Base-by-base conservation (phyloP, 352 stramenopile genomes). In the Pythium myriotylum region DNA sequence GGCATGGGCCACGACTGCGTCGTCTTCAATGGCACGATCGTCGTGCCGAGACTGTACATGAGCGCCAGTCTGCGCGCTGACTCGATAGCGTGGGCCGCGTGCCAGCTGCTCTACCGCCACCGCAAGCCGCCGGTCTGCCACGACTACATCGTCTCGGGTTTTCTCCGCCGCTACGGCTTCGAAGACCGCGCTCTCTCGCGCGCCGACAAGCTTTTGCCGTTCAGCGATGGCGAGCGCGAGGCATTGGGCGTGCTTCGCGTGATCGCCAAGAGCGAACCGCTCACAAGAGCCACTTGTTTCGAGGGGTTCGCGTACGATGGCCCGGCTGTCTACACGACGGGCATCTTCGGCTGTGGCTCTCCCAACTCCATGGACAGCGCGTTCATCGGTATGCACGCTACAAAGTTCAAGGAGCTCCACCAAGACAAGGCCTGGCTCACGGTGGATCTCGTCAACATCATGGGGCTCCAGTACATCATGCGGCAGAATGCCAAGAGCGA, bases 81-180 rank as follows among this genome's bases (percentile, higher is more conserved):
- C 56, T 62, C 76, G 23, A 76, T 84, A 68, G 72, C 73, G 0
- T 86, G 76, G 76, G 73, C 74, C 3, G 68, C 69, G 7, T 88
- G 79, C 49, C 59, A 77, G 26, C 46, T 86, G 32, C 53, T 88
- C 16, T 74, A 74, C 35, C 24, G 62, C 3, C 59, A 76, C 16
- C 66, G 74, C 13, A 56, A 70, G 10, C 74, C 76, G 9, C 59
- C 67, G 2, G 12, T 86, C 16, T 88, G 79, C 53, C 69, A 80
- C 9, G 66, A 76, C 19, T 55, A 56, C 14, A 75, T 83, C 59
- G 68, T 86, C 20, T 74, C 60, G 0, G 60, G 27, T 0, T 88
- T 86, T 42, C 29, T 77, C 22, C 27, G 67, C 16, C 74, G 60
- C 4, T 86, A 84, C 63, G 55, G 61, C 2, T 39, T 86, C 10